A percentile compares a stretch with the other conserved stretches of the same genome.
phyloP scores from a whole-genome alignment of 768 basidiomycete species.

The Hygrocybe punicea region DNA sequence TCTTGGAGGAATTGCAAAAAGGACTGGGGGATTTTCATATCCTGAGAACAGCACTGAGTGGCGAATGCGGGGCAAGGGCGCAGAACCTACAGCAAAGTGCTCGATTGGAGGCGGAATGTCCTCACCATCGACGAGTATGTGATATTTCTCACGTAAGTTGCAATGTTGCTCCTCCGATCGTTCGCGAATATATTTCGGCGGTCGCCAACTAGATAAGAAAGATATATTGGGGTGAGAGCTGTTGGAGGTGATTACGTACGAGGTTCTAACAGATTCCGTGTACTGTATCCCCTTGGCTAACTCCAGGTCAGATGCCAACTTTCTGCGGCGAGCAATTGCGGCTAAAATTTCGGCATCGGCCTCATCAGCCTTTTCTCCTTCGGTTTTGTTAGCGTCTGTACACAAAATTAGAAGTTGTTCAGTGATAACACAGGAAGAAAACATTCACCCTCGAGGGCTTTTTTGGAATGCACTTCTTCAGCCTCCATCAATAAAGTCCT shows the following conservation, averaged over 20 bases:
- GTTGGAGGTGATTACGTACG: conserved; percentile 43
- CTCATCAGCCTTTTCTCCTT: conserved; percentile 80
- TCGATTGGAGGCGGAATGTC: conserved; percentile 92
- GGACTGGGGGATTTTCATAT: conserved; percentile 96
- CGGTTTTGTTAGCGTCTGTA: conserved; percentile 81
- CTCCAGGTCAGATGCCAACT: conserved; percentile 89
- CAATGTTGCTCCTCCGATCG: conserved; percentile 66
- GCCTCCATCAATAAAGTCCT: conserved; percentile 88
- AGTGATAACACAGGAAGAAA: conserved; percentile 4
- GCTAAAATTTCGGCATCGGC: conserved; percentile 87
- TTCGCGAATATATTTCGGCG: conserved; percentile 79
- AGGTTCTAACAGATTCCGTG: conserved; percentile 77
- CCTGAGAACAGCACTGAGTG: conserved; percentile 44
- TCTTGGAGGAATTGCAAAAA: conserved; percentile 79
- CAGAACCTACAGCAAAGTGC: conserved; percentile 61
- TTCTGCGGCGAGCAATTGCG: conserved; percentile 86
- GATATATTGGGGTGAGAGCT: conserved; percentile 1
- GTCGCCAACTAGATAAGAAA: conserved; percentile 64
- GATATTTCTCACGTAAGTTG: conserved; percentile 80
- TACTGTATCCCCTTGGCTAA: conserved; percentile 91
- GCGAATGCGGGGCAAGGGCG: background rate
- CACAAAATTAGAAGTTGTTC: conserved; percentile 3
- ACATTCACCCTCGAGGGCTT: conserved; percentile 75
- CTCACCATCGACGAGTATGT: conserved; percentile 94
- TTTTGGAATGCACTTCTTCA: conserved; percentile 86